Evolutionary conservation across 768 basidiomycete species (phyloP).

Genomic region (Favolaschia claudopus): DNA sequence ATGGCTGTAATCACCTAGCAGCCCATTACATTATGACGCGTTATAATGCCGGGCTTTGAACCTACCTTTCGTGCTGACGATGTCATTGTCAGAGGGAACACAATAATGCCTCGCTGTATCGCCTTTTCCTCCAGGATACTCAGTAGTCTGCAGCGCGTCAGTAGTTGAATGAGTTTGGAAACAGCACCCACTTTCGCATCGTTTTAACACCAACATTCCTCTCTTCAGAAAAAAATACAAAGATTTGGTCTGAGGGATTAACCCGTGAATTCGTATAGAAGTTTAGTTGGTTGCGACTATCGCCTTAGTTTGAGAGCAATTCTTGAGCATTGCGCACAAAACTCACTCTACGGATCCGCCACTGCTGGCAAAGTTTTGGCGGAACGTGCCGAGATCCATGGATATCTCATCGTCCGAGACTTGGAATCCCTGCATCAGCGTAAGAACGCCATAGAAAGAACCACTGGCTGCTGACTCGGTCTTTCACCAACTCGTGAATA

Average conservation of each 20-base stretch:
- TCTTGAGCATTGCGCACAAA: neutral
- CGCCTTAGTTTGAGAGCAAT: constrained; percentile 13
- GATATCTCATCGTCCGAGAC: constrained; percentile 95
- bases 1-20: constrained; percentile 90
- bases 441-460: constrained; percentile 32
- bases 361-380: constrained; percentile 71
- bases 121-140: constrained; percentile 90
- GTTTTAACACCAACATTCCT: constrained; percentile 95
- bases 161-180: neutral
- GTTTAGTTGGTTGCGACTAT: constrained; percentile 88
- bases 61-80: constrained; percentile 92
- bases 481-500: constrained; percentile 94
- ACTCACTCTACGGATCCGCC: constrained; percentile 88
- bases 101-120: constrained; percentile 91
- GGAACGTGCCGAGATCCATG: constrained; percentile 86
- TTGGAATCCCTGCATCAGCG: constrained; percentile 71
- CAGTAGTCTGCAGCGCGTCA: constrained; percentile 68
- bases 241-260: constrained; percentile 82
- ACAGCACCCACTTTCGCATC: constrained; percentile 86
- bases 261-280: constrained; percentile 83
- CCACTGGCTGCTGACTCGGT: constrained; percentile 70
- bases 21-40: constrained; percentile 22
- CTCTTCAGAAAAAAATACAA: constrained; percentile 96
- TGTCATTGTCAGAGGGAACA: constrained; percentile 96
- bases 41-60: neutral